Evolutionary conservation across 1,139 yeast genomes (phyloP).

Genomic region (Eremothecium cymbalariae): DNA sequence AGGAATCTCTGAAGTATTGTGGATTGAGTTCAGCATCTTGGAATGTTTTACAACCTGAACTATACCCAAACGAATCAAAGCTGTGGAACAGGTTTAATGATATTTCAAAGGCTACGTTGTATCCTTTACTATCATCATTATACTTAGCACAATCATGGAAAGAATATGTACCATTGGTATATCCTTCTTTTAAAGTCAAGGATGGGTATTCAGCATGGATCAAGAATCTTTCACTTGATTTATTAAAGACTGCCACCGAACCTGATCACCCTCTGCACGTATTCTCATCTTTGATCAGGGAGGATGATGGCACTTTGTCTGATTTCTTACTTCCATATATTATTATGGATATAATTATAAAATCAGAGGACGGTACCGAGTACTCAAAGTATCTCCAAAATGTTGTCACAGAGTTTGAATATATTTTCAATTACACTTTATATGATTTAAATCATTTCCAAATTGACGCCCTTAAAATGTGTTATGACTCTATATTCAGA

Average conservation of each 20-base stretch:
- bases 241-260: slow-evolving; percentile 41
- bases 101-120: slow-evolving; percentile 63
- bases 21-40: slow-evolving; percentile 39
- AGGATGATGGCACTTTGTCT: slow-evolving; percentile 63
- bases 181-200: slow-evolving; percentile 44
- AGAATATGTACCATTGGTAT: slow-evolving; percentile 34
- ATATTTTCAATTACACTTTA: slow-evolving; percentile 46
- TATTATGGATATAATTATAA: slow-evolving; percentile 55
- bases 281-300: slow-evolving; percentile 59
- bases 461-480: slow-evolving; percentile 51
- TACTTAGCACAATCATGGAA: slow-evolving; percentile 49
- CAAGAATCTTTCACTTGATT: slow-evolving; percentile 54
- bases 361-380: slow-evolving; percentile 33
- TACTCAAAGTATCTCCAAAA: slow-evolving; percentile 39
- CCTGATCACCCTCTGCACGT: slow-evolving; percentile 52
- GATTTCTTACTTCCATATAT: slow-evolving; percentile 75
- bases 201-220: slow-evolving; percentile 59
- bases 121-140: slow-evolving; percentile 67
- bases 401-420: slow-evolving; percentile 49
- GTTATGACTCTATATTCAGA: slow-evolving; percentile 66
- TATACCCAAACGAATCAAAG: slow-evolving; percentile 31
- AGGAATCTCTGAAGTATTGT: slow-evolving; percentile 66
- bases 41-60: slow-evolving; percentile 31
- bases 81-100: slow-evolving; percentile 62
- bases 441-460: slow-evolving; percentile 43